Percentiles rank a stretch among this genome's conserved stretches.
These are phyloP conservation scores for Leccinum huronense DNA, from an alignment of 1,284 basidiomycete species.

Conservation along the genomic window DNA sequence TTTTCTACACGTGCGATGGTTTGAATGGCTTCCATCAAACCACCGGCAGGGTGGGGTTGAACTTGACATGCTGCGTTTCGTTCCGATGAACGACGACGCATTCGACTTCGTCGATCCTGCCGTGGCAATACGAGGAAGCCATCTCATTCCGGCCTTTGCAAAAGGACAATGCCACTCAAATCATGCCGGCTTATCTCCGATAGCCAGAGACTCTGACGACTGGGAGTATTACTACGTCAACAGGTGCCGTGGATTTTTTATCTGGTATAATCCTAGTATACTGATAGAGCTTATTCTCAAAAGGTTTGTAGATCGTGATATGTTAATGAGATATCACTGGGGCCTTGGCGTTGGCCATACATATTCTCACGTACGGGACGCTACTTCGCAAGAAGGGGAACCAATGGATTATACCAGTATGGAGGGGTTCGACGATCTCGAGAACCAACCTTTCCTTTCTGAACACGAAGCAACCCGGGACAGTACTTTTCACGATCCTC, in stretches of 20 bases:
- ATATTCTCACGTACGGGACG: conserved; percentile 3
- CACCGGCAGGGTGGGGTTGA: not conserved
- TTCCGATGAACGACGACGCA: not conserved
- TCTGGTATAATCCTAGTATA: not conserved
- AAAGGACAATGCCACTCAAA: not conserved
- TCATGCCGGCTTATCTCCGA: not conserved
- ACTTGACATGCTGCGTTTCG: not conserved
- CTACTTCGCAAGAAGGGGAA: not conserved
- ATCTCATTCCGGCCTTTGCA: conserved; percentile 18
- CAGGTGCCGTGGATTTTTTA: not conserved
- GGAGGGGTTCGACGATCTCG: not conserved
- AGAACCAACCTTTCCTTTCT: not conserved
- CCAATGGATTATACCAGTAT: not conserved
- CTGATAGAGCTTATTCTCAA: not conserved
- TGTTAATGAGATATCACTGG: conserved; percentile 11
- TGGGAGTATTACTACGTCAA: conserved; percentile 3
- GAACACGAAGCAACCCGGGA: not conserved
- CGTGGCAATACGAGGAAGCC: conserved; percentile 11
- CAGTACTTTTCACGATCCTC: not conserved
- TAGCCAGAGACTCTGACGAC: not conserved
- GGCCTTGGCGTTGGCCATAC: conserved; percentile 12
- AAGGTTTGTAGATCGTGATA: conserved; percentile 16
- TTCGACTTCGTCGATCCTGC: conserved; percentile 21
- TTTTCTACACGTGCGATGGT: conserved; percentile 7
- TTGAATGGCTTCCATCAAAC: not conserved